A percentile compares a stretch with the other conserved stretches of the same genome.
phyloP scores from a whole-genome alignment of 495 filamentous ascomycete genomes.

The Aspergillus haitiensis region DNA sequence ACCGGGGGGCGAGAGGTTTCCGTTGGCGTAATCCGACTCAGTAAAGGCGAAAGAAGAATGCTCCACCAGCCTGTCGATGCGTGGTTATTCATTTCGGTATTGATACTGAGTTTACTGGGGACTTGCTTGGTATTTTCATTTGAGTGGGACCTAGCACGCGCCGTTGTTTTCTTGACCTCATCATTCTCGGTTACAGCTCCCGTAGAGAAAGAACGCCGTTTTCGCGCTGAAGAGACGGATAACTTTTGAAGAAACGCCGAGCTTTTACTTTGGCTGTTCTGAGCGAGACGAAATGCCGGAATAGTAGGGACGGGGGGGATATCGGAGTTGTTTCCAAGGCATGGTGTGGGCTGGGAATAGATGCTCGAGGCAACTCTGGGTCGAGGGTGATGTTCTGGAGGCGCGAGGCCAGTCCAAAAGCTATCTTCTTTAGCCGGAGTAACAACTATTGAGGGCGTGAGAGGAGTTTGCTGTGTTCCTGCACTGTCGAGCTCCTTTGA shows the following conservation, averaged over 20 bases:
- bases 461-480: conserved; percentile 34
- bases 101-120: conserved; percentile 35
- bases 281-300: conserved; percentile 43
- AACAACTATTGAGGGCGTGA: conserved; percentile 61
- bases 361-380: conserved; percentile 60
- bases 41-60: conserved; percentile 74
- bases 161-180: conserved; percentile 30
- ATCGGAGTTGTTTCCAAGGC: conserved; percentile 27
- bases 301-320: conserved; percentile 65
- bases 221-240: conserved; percentile 30
- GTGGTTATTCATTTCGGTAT: conserved; percentile 52
- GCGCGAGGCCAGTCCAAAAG: conserved; percentile 51
- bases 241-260: conserved; percentile 38
- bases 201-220: conserved; percentile 42
- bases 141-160: conserved; percentile 20
- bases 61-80: conserved; percentile 88
- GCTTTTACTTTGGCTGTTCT: conserved; percentile 30
- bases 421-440: conserved; percentile 65
- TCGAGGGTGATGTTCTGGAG: conserved; percentile 23
- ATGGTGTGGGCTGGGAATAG: conserved; percentile 62
- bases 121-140: conserved; percentile 24
- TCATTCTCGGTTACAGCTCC: conserved; percentile 61
- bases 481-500: conserved; percentile 35
- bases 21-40: conserved; percentile 41
- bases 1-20: conserved; percentile 34